These are phyloP conservation scores for Fusarium austroafricanum DNA, from an alignment of 2,329 filamentous ascomycete species.

Conservation along the genomic window DNA sequence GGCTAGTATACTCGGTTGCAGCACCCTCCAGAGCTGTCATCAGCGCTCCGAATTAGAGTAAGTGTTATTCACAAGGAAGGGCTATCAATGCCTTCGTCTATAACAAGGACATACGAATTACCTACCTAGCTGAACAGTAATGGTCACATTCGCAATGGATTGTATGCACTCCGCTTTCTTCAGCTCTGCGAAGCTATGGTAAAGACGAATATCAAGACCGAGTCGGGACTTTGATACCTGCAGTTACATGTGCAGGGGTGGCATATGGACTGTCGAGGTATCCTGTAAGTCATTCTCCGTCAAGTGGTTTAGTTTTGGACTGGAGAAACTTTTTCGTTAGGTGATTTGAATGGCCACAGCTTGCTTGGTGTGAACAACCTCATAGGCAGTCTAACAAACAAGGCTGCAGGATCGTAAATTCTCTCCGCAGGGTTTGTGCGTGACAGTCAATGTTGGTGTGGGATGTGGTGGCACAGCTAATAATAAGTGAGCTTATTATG, in stretches of 20 bases:
- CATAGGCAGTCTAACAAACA: constrained; percentile 18
- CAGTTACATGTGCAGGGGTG: constrained; percentile 19
- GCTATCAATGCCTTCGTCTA: constrained; percentile 13
- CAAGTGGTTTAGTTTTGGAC: constrained; percentile 20
- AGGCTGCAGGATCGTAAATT: constrained; percentile 28
- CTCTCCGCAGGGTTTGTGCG: constrained; percentile 11
- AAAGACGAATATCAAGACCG: constrained; percentile 12
- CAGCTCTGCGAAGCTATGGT: constrained; percentile 7
- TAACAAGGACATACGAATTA: not conserved
- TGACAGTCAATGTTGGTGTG: constrained; percentile 24
- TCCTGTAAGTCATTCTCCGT: constrained; percentile 13
- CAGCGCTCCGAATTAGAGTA: constrained; percentile 6
- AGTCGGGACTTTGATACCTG: constrained; percentile 21
- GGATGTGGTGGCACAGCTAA: constrained; percentile 33
- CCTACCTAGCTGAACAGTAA: constrained; percentile 18
- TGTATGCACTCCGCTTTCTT: constrained; percentile 18
- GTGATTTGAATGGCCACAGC: constrained; percentile 16
- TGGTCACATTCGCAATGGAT: constrained; percentile 29
- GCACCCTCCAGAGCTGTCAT: constrained; percentile 27
- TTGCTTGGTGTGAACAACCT: constrained; percentile 28
- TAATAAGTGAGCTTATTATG: constrained; percentile 34
- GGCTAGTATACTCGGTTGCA: constrained; percentile 25
- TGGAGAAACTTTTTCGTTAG: constrained; percentile 18
- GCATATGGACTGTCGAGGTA: constrained; percentile 7
- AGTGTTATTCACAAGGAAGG: not conserved